phyloP scores from a whole-genome alignment of 75 land plant genomes.

The Picea sitchensis region DNA sequence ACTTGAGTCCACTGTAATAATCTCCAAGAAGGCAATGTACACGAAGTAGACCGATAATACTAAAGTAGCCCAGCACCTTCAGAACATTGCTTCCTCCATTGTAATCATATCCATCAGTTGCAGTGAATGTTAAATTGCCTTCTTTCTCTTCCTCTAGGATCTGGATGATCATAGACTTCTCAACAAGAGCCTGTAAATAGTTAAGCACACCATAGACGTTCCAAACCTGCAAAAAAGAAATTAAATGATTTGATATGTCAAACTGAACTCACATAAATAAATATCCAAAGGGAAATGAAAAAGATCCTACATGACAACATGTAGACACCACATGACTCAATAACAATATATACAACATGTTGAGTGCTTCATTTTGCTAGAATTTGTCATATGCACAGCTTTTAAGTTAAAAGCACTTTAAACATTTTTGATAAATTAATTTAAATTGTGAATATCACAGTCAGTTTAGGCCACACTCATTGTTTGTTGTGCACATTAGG shows the following conservation, averaged over 20 bases:
- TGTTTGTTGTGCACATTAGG: too few species aligned
- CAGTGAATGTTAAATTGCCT: conserved; percentile 77
- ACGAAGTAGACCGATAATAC: conserved; percentile 87
- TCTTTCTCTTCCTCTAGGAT: conserved; percentile 92
- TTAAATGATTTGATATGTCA: too few species aligned
- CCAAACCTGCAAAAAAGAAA: conserved; percentile 69
- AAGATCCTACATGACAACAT: not conserved
- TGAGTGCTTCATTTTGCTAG: too few species aligned
- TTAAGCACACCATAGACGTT: conserved; percentile 93
- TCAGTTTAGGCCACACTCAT: too few species aligned
- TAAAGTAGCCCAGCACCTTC: conserved; percentile 92
- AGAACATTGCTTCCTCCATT: conserved; percentile 97
- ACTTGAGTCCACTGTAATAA: conserved; percentile 91
- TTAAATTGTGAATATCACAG: too few species aligned
- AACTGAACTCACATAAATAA: not conserved
- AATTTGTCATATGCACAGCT: too few species aligned
- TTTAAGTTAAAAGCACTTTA: too few species aligned
- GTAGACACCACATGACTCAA: too few species aligned
- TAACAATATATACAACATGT: too few species aligned
- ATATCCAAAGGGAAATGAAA: not conserved
- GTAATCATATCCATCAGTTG: conserved; percentile 96
- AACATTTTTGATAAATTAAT: too few species aligned
- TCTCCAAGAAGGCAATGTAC: conserved; percentile 95
- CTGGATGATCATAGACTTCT: conserved; percentile 81
- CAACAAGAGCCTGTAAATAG: conserved; percentile 92